Conservation (phyloP, 2,329 filamentous ascomycete species). For the Calonectria leucothoes region DNA sequence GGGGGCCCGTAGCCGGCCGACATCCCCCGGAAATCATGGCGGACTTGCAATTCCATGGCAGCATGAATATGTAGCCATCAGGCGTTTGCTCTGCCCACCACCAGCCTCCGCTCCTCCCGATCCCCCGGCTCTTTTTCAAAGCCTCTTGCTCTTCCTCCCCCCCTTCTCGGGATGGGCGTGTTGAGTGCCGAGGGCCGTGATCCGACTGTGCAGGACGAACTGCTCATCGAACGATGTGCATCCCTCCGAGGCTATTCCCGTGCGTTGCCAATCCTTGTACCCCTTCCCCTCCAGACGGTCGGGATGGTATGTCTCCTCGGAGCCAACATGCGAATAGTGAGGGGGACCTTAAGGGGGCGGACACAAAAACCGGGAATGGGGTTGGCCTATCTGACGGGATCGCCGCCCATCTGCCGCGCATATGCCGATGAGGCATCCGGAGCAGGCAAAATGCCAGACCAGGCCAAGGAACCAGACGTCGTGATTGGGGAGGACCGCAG, state of each 20-base stretch:
- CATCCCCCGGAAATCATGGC: slow-evolving; percentile 3
- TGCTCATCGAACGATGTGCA: slow-evolving; percentile 35
- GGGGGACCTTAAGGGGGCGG: slow-evolving; percentile 13
- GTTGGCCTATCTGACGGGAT: slow-evolving; percentile 39
- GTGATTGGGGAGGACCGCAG: slow-evolving; percentile 37
- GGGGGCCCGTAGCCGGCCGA: neutral
- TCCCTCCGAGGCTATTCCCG: slow-evolving; percentile 12
- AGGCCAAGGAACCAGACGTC: slow-evolving; percentile 20
- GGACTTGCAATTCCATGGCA: slow-evolving; percentile 18
- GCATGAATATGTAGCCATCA: slow-evolving; percentile 30
- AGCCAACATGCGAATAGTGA: slow-evolving; percentile 5
- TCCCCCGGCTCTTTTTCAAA: neutral
- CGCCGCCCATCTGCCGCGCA: slow-evolving; percentile 43
- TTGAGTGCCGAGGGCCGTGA: slow-evolving; percentile 39
- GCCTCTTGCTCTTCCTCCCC: neutral
- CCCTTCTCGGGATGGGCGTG: neutral
- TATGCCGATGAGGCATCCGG: slow-evolving; percentile 42
- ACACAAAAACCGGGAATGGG: slow-evolving; percentile 17
- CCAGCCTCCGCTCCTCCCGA: slow-evolving; percentile 15
- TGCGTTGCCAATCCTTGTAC: neutral
- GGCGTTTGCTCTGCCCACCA: slow-evolving; percentile 30
- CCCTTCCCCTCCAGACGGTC: slow-evolving; percentile 11
- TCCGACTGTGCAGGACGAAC: slow-evolving; percentile 31
- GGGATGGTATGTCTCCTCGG: slow-evolving; percentile 11
- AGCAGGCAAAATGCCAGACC: slow-evolving; percentile 20